phyloP scores from a whole-genome alignment of 2,329 filamentous ascomycete genomes.

The Xylariaceae sp. region DNA sequence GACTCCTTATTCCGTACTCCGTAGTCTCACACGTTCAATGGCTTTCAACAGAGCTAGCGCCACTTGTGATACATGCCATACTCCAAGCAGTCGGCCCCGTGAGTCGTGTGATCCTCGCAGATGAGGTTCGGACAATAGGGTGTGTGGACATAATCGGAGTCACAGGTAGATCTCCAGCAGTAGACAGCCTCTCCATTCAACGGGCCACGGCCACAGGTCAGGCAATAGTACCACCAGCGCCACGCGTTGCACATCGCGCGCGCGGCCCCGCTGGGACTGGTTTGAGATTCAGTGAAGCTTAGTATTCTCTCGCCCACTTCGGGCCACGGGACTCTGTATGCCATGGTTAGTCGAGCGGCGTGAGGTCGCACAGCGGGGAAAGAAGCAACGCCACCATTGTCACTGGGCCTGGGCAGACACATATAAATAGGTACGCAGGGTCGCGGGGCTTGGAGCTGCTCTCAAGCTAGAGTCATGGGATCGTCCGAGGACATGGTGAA shows the following conservation, averaged over 20 bases:
- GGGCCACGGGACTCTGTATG: background rate
- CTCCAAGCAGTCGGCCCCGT: conserved; percentile 21
- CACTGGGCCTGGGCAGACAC: background rate
- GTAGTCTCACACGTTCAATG: background rate
- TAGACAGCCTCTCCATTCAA: conserved; percentile 20
- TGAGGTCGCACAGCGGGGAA: background rate
- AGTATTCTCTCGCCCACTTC: background rate
- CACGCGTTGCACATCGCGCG: conserved; percentile 22
- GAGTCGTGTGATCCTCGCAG: conserved; percentile 19
- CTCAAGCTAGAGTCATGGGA: conserved; percentile 4
- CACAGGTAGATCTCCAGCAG: conserved; percentile 23
- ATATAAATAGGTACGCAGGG: background rate
- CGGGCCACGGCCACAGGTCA: conserved; percentile 24
- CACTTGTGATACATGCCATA: conserved; percentile 24
- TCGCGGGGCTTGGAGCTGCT: background rate
- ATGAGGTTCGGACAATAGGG: conserved; percentile 22
- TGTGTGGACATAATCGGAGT: conserved; percentile 22
- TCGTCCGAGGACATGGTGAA: conserved; percentile 6
- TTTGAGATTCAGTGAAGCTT: background rate
- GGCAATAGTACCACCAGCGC: conserved; percentile 27
- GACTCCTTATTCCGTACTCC: background rate
- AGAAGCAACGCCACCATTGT: conserved; percentile 5
- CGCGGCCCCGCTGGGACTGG: background rate
- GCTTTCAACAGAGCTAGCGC: background rate
- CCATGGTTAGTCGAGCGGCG: background rate